Evolutionary conservation across 2,329 filamentous ascomycete species (phyloP).

Genomic region (Sarocladiaceae sp.): DNA sequence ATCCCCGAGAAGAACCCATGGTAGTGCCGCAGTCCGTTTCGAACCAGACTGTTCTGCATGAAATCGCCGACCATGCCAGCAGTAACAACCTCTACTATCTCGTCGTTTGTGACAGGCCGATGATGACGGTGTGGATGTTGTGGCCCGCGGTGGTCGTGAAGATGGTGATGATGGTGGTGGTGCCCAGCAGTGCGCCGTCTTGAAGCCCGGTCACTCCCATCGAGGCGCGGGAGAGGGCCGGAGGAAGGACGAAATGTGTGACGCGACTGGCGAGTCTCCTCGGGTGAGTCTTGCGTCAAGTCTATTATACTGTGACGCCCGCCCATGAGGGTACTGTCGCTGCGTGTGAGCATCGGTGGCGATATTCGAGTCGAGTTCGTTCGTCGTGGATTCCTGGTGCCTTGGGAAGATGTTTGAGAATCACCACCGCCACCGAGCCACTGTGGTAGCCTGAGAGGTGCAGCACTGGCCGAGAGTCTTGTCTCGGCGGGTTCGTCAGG

Average conservation of each 20-base stretch:
- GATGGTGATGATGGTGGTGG: conserved; percentile 2
- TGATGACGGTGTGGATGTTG: too few relatives aligned
- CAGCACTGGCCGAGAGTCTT: not conserved
- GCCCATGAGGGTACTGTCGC: conserved; percentile 30
- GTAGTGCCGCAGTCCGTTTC: conserved; percentile 5
- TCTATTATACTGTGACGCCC: conserved; percentile 36
- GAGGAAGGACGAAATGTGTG: not conserved
- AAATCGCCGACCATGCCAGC: conserved; percentile 4
- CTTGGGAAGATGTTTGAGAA: not conserved
- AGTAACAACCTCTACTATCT: conserved; percentile 17
- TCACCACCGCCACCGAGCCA: too few relatives aligned
- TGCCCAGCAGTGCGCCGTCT: too few relatives aligned
- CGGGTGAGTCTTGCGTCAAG: conserved; percentile 41
- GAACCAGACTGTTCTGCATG: conserved; percentile 6
- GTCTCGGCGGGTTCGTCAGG: conserved; percentile 37
- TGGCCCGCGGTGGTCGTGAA: conserved; percentile 8
- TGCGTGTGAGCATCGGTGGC: conserved; percentile 36
- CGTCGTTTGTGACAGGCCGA: too few relatives aligned
- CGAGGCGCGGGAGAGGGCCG: conserved; percentile 4
- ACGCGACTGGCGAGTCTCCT: conserved; percentile 15
- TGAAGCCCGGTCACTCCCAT: too few relatives aligned
- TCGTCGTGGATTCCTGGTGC: conserved; percentile 31
- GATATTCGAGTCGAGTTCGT: conserved; percentile 34
- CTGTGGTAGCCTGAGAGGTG: not conserved
- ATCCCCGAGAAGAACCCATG: conserved; percentile 8